Conservation (phyloP, 2,329 filamentous ascomycete genomes). For the Neonectria coccinea region DNA sequence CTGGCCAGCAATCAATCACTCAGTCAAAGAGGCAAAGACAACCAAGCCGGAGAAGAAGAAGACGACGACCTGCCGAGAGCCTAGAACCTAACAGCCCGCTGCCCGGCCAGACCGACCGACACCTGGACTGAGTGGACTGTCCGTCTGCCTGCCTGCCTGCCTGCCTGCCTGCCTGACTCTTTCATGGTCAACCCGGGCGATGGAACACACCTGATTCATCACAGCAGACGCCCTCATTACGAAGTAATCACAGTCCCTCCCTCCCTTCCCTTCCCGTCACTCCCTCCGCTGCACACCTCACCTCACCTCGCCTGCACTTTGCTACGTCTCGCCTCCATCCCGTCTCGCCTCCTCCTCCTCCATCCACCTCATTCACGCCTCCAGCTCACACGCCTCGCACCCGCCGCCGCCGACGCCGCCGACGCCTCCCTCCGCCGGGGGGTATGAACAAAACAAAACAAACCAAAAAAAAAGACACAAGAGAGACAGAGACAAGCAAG, state of each 20-base stretch:
- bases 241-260: not conserved
- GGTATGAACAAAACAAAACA: not conserved
- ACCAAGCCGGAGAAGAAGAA: not conserved
- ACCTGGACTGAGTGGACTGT: not conserved
- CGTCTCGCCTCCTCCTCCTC: too few relatives aligned
- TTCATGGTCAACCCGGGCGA: not conserved
- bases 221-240: not conserved
- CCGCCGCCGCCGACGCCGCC: constrained; percentile 16
- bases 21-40: not conserved
- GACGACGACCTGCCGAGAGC: not conserved
- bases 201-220: not conserved
- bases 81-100: not conserved
- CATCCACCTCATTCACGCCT: constrained; percentile 1
- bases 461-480: not conserved
- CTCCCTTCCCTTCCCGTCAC: too few relatives aligned
- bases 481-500: constrained; percentile 3
- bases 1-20: too few relatives aligned
- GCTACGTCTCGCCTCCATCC: constrained; percentile 7
- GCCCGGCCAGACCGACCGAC: not conserved
- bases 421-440: not conserved
- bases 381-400: constrained; percentile 22
- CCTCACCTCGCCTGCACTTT: not conserved
- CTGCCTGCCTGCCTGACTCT: not conserved
- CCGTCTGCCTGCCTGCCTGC: not conserved
- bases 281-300: not conserved